Evolutionary conservation across 805 yeast species (phyloP).

Genomic region (Komagataella ulmi): DNA sequence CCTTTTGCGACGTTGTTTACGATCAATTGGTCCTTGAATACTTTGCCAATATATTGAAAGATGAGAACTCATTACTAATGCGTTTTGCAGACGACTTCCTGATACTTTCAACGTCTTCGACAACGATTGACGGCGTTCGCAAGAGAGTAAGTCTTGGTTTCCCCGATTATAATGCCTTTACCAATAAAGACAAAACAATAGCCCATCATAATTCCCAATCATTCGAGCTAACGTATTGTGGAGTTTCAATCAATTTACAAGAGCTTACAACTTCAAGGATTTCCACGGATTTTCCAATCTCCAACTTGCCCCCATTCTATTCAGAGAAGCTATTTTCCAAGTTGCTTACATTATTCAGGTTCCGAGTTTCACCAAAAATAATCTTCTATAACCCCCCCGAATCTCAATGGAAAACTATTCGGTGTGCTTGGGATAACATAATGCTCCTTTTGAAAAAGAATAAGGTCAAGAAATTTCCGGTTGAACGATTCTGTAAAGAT

Average conservation of each 20-base stretch:
- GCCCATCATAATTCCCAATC: conserved; percentile 4
- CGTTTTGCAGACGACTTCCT: conserved; percentile 81
- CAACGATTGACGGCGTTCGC: conserved; percentile 17
- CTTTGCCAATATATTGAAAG: conserved; percentile 10
- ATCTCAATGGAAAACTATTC: not conserved
- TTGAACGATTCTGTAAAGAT: not conserved
- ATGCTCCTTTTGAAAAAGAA: conserved; percentile 8
- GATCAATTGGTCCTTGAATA: conserved; percentile 39
- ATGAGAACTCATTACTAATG: conserved; percentile 25
- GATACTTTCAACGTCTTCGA: conserved; percentile 36
- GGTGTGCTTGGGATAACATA: not conserved
- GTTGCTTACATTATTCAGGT: not conserved
- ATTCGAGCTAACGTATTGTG: not conserved
- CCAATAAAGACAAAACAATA: conserved; percentile 26
- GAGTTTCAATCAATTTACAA: not conserved
- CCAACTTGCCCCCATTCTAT: not conserved
- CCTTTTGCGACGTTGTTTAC: conserved; percentile 62
- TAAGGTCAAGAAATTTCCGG: not conserved
- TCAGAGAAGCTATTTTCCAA: not conserved
- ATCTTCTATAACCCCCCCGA: not conserved
- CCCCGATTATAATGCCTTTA: conserved; percentile 25
- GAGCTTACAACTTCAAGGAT: not conserved
- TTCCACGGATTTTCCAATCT: not conserved
- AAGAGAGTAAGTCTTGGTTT: conserved; percentile 21
- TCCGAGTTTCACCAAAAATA: not conserved